Evolutionary conservation across 2,329 filamentous ascomycete species (phyloP), one percentile per base, ranked within the genome.

Genomic region (Incumbomyces lentus): DNA sequence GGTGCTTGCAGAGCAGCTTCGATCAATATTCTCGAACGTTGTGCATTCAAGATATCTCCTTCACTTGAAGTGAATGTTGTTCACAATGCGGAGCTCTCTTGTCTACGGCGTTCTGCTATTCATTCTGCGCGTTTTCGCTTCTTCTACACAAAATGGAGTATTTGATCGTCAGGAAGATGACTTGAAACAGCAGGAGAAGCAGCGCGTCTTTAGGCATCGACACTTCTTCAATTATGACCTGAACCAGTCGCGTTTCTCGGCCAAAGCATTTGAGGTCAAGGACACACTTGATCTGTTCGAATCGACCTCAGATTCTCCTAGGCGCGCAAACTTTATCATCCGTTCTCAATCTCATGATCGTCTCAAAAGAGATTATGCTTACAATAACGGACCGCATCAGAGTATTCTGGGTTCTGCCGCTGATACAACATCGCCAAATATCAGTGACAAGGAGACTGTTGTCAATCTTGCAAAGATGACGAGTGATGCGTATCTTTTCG

Each of bases 371-470:
- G 8, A 32, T 19, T 5, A 33, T 32, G n/a, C 30, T 4, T 19
- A 22, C 12, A 18, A 16, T 17, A 6, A 17, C 29, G 30, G 32
- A 29, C 40, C 14, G 19, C 22, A 33, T 17, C 29, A 16, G 6
- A 5, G 12, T 7, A 30, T 26, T n/a, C 18, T 14, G 16, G n/a
- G 5, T 40, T 13, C n/a, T 40, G 6, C n/a, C 16, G 17, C 35
- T 12, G 7, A 6, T 34, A 29, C 22, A 11, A 56, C 2, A 45
- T 26, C n/a, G 38, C 53, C 53, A 3, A 52, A 54, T 37, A 58
- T 62, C n/a, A 54, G 50, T 8, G 38, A 50, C 22, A 43, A 48
- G 22, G 58, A 60, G 13, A 55, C 53, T 3, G 46, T 54, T 4
- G 44, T 54, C 26, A 54, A 52, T 32, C 48, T 55, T 16, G 53